Evolutionary conservation across 208 protist genomes (phyloP), one percentile per base, ranked within the genome.

Genomic region (Ichthyophonus hoferi): DNA sequence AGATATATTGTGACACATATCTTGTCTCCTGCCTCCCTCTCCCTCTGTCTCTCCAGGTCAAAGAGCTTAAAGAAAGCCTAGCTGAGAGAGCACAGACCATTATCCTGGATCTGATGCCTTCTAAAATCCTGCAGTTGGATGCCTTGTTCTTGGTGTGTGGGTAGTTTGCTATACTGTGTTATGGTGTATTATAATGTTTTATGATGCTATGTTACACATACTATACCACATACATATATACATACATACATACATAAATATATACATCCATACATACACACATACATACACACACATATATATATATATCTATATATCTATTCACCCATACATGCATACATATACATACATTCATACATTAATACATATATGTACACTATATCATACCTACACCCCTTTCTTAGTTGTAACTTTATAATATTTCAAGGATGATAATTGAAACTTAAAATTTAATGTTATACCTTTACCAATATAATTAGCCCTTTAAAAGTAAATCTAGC

Each of bases 41-140:
- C 7, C 50, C 50, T 24, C 24, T 67, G 50, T 67, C 14, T 42
- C 24, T 43, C 14, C 24, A 85, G 38, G 81, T 85, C 14, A 39
- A 85, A 58, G 81, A 39, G 0, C 24, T 85, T 14, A 39, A 50
- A 24, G 35, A 40, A 38, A 38, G 38, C 7, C 24, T 85, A 31
- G 81, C 81, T 17, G n/a, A 38, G 17, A 40, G 38, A 58, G 81
- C 81, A 58, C 24, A 41, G 81, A 17, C 39, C 38, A 85, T 85
- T 38, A 85, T 85, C 24, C 38, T 17, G 7, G 38, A 85, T 58
- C 24, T 85, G 38, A 85, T 85, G 81, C 81, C 81, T 7, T 14
- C 24, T 17, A 85, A 85, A 34, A 85, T 85, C 33, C 12, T 85
- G 17, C 81, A 85, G 40, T 50, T 85, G 0, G 39, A 85, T 58